Evolutionary conservation across 2,329 filamentous ascomycete species (phyloP), one percentile per base, ranked within the genome.

Genomic region (Gaeumannomyces tritici): DNA sequence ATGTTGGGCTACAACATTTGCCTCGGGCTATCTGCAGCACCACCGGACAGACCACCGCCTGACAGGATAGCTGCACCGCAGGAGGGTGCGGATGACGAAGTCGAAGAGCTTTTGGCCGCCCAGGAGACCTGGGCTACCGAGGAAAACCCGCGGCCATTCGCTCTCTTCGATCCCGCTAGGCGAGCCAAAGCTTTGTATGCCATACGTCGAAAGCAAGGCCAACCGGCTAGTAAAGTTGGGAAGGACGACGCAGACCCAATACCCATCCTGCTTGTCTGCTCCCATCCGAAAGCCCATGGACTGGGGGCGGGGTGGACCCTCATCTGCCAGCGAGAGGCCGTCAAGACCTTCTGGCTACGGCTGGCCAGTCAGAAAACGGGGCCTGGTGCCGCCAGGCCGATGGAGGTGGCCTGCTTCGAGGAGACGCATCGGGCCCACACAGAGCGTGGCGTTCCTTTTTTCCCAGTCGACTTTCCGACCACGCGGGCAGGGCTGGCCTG

Each of bases 371-470:
- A 60, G 31, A 59, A 59, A 26, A 35, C 29, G 11, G 29, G 42
- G 15, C 27, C 27, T 2, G 33, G 58, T 6, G 58, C 26, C 13
- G 42, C 42, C 3, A 47, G 42, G 18, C 26, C 27, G 59, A 47
- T 55, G 6, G 59, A 35, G 8, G 31, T 61, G 7, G 59, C 59
- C 47, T 61, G 95, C 0, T 70, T 97, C 35, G 81, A 90, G 57
- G 89, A 99, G 73, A 80, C 86, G 60, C 84, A 87, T 47, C 93
- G 98, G 71, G 81, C 96, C 27, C 79, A 86, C 0, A 96, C 96
- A 70, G 93, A 98, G 75, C 83, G 86, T 26, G 85, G 85, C 0
- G 76, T 82, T 51, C 86, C 91, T 1, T 96, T 89, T 84, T 99
- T 96, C 70, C 95, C 95, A 0, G 89, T 85, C 3, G 95, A 99